Evolutionary conservation across 176 grass and related monocot genomes (phyloP).

Genomic region (Chrysopogon serrulatus): DNA sequence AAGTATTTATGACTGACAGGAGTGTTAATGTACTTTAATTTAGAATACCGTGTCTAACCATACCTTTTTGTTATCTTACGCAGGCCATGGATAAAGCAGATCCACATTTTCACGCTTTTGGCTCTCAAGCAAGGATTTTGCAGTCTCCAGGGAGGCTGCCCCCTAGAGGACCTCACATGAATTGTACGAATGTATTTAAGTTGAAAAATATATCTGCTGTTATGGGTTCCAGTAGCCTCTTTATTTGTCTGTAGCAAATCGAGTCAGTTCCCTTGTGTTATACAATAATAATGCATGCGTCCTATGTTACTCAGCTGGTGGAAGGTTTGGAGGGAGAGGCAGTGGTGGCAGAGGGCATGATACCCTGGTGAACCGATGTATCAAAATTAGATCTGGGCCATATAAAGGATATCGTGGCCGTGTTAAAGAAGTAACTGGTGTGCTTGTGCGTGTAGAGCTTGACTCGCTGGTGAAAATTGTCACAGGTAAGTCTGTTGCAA

Average conservation of each 20-base stretch:
- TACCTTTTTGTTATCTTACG: neutral
- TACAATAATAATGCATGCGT: neutral
- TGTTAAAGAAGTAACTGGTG: slow-evolving; percentile 68
- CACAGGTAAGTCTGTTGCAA: slow-evolving; percentile 40
- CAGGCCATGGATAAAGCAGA: slow-evolving; percentile 48
- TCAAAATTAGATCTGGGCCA: slow-evolving; percentile 71
- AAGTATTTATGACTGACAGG: neutral
- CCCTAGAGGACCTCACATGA: slow-evolving; percentile 49
- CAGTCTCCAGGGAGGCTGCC: slow-evolving; percentile 53
- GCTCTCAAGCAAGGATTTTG: slow-evolving; percentile 43
- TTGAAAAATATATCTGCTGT: neutral
- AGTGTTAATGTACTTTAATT: neutral
- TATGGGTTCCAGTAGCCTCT: neutral
- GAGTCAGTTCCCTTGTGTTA: neutral
- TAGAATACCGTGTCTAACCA: neutral
- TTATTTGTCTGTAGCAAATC: neutral
- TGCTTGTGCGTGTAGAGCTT: slow-evolving; percentile 64
- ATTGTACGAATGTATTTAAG: slow-evolving; percentile 38
- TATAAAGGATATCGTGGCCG: slow-evolving; percentile 77
- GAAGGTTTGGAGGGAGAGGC: slow-evolving; percentile 46
- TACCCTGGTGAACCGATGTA: slow-evolving; percentile 54
- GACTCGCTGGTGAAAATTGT: slow-evolving; percentile 80
- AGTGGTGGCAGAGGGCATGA: slow-evolving; percentile 61
- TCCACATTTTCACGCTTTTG: slow-evolving; percentile 38
- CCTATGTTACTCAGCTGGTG: slow-evolving; percentile 31